A percentile compares a stretch with the other conserved stretches of the same genome.
phyloP scores from a whole-genome alignment of 129 eudicot genomes.

The Helianthus tuberosus region DNA sequence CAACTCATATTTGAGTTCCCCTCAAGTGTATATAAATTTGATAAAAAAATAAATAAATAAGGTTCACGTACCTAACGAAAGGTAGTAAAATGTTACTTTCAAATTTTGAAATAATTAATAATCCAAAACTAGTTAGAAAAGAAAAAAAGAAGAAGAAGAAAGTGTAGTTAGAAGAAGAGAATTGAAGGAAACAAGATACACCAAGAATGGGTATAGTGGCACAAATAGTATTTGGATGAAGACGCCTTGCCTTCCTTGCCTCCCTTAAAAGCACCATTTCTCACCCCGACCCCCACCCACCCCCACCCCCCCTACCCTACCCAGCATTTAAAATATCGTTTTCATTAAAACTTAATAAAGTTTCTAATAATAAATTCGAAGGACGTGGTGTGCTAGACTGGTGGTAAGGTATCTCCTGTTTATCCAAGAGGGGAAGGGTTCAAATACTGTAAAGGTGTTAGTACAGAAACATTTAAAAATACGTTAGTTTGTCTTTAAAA shows the following conservation, averaged over 20 bases:
- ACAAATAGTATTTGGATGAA: slow-evolving; percentile 38
- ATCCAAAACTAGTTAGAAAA: background rate
- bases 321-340: background rate
- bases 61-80: no score
- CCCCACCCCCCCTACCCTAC: slow-evolving; percentile 12
- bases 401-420: no score
- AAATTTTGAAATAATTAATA: no score
- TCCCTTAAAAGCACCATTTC: slow-evolving; percentile 43
- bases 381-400: no score
- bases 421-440: no score
- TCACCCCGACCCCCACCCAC: slow-evolving; percentile 12
- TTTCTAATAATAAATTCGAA: background rate
- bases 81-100: no score
- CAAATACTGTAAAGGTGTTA: no score
- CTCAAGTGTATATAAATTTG: background rate
- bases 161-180: slow-evolving; percentile 2
- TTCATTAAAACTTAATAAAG: background rate
- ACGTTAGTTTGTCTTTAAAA: no score
- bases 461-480: no score
- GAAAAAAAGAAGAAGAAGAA: background rate
- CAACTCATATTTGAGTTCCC: background rate
- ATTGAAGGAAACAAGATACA: slow-evolving; percentile 30
- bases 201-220: slow-evolving; percentile 36
- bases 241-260: slow-evolving; percentile 43
- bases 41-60: no score